Percentiles rank a stretch among this genome's conserved stretches.
phyloP scores from a whole-genome alignment of 495 filamentous ascomycete species.

The Penicillium pulvis region DNA sequence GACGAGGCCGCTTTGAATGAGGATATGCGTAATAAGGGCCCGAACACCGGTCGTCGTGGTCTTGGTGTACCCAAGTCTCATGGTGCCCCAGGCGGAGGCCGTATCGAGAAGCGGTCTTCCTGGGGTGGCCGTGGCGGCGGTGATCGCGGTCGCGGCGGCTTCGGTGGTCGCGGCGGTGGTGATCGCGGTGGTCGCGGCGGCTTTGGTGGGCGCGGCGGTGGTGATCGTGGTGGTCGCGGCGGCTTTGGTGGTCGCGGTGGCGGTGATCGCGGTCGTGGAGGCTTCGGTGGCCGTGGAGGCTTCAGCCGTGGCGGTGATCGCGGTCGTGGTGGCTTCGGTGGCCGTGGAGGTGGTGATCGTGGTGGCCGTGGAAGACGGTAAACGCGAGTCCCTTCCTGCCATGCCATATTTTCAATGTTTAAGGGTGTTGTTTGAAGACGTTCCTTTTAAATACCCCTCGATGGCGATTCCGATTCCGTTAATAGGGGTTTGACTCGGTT shows the following conservation, averaged over 20 bases:
- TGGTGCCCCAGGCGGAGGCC: constrained; percentile 40
- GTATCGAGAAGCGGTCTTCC: constrained; percentile 39
- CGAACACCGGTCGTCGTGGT: constrained; percentile 37
- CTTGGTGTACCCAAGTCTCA: constrained; percentile 49
- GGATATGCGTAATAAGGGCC: constrained; percentile 24
- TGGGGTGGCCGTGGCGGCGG: constrained; percentile 21
- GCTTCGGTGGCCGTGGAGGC: constrained; percentile 5
- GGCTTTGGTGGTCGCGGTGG: constrained; percentile 5
- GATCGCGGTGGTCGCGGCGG: constrained; percentile 2
- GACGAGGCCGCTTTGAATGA: constrained; percentile 31
- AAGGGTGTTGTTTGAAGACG: constrained; percentile 8
- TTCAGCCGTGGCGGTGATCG: constrained; percentile 7
- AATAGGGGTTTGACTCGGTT: constrained; percentile 17
- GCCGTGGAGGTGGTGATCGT: constrained; percentile 12
- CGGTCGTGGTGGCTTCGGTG: constrained; percentile 2
- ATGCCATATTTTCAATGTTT: constrained; percentile 6
- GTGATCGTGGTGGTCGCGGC: background rate
- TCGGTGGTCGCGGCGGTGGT: constrained; percentile 1
- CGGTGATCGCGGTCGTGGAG: constrained; percentile 4
- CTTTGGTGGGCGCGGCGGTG: constrained; percentile 1
- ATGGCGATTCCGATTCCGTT: constrained; percentile 20
- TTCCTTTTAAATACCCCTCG: constrained; percentile 27
- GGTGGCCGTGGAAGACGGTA: constrained; percentile 4
- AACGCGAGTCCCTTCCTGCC: constrained; percentile 1
- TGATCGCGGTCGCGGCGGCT: constrained; percentile 15